Percentiles rank a stretch among this genome's conserved stretches.
These are phyloP conservation scores for Lachnellula willkommii DNA, from an alignment of 2,329 filamentous ascomycete species.

Conservation along the genomic window DNA sequence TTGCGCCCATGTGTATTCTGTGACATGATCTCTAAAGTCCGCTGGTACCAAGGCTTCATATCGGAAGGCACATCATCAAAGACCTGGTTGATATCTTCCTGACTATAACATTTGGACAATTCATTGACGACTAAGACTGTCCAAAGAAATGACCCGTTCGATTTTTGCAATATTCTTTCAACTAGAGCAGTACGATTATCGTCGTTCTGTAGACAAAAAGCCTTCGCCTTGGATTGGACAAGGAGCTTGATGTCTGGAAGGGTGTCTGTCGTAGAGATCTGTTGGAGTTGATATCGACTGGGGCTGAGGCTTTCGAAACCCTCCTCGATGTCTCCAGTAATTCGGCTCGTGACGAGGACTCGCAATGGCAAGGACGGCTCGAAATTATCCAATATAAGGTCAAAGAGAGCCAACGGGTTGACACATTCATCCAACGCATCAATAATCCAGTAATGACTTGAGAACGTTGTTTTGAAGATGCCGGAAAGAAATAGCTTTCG, in stretches of 20 bases:
- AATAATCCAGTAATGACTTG: constrained; percentile 33
- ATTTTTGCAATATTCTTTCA: constrained; percentile 33
- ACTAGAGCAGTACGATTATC: constrained; percentile 23
- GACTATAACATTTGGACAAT: constrained; percentile 26
- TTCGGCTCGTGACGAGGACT: constrained; percentile 22
- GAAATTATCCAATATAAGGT: constrained; percentile 7
- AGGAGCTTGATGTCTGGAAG: constrained; percentile 19
- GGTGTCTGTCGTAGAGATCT: constrained; percentile 22
- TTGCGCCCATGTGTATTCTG: constrained; percentile 21
- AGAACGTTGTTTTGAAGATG: constrained; percentile 25
- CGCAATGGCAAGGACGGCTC: constrained; percentile 12
- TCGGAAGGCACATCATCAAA: constrained; percentile 32
- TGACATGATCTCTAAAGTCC: constrained; percentile 10
- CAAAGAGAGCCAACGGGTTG: constrained; percentile 4
- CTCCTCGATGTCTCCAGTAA: constrained; percentile 7
- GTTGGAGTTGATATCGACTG: constrained; percentile 5
- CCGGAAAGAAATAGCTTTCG: constrained; percentile 29
- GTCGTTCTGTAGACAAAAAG: constrained; percentile 10
- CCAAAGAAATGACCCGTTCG: constrained; percentile 35
- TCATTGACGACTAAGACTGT: constrained; percentile 32
- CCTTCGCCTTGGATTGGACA: constrained; percentile 19
- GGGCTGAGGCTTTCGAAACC: constrained; percentile 10
- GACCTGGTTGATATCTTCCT: constrained; percentile 28
- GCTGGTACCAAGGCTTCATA: constrained; percentile 33
- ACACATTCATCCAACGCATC: constrained; percentile 34